phyloP scores from a whole-genome alignment of 805 yeast species.

The Debaryomyces hansenii region DNA sequence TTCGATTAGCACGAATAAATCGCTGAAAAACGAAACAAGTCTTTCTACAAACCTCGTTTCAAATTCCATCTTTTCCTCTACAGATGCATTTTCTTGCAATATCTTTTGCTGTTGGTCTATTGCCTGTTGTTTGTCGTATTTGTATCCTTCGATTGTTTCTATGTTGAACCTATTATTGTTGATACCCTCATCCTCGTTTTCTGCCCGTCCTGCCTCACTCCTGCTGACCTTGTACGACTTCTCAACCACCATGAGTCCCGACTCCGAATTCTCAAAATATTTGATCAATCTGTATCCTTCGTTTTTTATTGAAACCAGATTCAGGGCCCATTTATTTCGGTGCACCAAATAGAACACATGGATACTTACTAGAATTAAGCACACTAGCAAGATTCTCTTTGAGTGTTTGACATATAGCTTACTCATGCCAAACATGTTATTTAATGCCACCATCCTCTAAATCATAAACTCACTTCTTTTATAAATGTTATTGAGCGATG shows the following conservation, averaged over 20 bases:
- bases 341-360: neutral
- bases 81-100: neutral
- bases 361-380: neutral
- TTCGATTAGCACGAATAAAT: constrained; percentile 17
- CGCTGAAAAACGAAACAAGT: constrained; percentile 19
- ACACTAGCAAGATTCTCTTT: neutral
- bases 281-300: constrained; percentile 8
- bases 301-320: neutral
- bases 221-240: constrained; percentile 5
- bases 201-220: neutral
- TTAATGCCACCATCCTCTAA: no score
- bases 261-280: constrained; percentile 13
- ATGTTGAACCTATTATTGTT: constrained; percentile 9
- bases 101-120: neutral
- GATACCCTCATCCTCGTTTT: neutral
- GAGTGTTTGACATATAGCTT: neutral
- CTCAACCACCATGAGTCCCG: constrained; percentile 14
- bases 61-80: constrained; percentile 7
- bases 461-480: no score
- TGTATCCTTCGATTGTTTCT: constrained; percentile 16
- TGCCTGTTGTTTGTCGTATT: constrained; percentile 10
- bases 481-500: no score
- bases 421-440: neutral
- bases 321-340: neutral
- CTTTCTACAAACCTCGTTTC: constrained; percentile 15